These are phyloP conservation scores for Septoria petroselini DNA, from an alignment of 2,329 filamentous ascomycete species.

Conservation along the genomic window DNA sequence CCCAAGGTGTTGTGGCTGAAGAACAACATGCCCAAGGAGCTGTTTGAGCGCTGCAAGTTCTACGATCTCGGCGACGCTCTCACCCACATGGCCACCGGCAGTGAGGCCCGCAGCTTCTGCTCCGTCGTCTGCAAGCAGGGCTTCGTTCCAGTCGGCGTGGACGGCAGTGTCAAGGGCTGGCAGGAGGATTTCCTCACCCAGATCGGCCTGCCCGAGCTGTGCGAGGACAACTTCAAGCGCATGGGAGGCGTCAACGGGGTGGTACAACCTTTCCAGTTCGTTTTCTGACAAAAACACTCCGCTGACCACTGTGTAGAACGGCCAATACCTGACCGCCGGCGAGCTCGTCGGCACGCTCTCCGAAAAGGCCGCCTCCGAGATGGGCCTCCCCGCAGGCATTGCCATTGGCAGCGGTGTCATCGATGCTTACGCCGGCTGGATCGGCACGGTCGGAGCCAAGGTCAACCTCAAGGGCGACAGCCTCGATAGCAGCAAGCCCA, in stretches of 20 bases:
- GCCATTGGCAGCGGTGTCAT: slow-evolving; percentile 95
- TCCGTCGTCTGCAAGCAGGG: slow-evolving; percentile 97
- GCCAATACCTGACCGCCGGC: slow-evolving; percentile 84
- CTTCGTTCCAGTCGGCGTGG: slow-evolving; percentile 92
- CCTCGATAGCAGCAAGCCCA: slow-evolving; percentile 63
- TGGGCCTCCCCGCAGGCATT: slow-evolving; percentile 82
- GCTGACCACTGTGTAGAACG: slow-evolving; percentile 64
- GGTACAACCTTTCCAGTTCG: slow-evolving; percentile 55
- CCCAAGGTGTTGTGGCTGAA: slow-evolving; percentile 98
- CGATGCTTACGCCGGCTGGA: slow-evolving; percentile 97
- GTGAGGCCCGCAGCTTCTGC: slow-evolving; percentile 89
- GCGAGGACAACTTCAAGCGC: slow-evolving; percentile 81
- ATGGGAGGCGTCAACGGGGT: slow-evolving; percentile 93
- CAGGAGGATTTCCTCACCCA: slow-evolving; percentile 87
- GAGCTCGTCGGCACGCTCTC: slow-evolving; percentile 84
- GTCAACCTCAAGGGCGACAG: slow-evolving; percentile 62
- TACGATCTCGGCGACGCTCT: slow-evolving; percentile 92
- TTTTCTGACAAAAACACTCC: slow-evolving; percentile 5
- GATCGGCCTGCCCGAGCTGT: slow-evolving; percentile 82
- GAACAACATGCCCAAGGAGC: slow-evolving; percentile 90
- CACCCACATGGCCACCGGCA: slow-evolving; percentile 89
- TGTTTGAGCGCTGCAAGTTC: slow-evolving; percentile 92
- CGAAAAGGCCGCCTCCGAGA: slow-evolving; percentile 74
- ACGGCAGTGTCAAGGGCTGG: slow-evolving; percentile 97
- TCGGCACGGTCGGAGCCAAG: slow-evolving; percentile 97